Evolutionary conservation across 2,329 filamentous ascomycete genomes (phyloP).

Genomic region (Sporothrix pallida): DNA sequence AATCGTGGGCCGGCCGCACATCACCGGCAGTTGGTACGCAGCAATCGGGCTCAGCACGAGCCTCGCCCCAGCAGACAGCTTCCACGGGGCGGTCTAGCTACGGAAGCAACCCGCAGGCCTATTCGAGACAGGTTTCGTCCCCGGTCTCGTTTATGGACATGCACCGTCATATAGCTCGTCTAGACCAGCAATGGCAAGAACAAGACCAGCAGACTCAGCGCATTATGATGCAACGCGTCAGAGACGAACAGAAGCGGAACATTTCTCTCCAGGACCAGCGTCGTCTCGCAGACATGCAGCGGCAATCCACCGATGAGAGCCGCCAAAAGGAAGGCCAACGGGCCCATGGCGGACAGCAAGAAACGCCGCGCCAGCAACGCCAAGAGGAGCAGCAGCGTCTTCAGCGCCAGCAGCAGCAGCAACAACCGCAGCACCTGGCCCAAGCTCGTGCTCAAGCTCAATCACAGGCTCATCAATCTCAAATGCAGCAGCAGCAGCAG

Average conservation of each 20-base stretch:
- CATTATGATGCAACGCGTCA: background rate
- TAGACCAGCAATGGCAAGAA: background rate
- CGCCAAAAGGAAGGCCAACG: background rate
- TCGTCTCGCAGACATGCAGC: background rate
- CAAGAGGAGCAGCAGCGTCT: slow-evolving; percentile 23
- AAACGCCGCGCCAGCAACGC: slow-evolving; percentile 1
- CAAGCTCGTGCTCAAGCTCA: slow-evolving; percentile 1
- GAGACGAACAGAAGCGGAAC: background rate
- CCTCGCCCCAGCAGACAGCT: slow-evolving; percentile 11
- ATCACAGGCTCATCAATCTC: slow-evolving; percentile 14
- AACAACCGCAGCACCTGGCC: slow-evolving; percentile 13
- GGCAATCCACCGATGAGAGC: background rate
- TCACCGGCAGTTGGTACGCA: background rate
- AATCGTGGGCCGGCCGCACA: background rate
- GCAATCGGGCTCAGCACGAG: background rate
- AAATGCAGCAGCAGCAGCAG: slow-evolving; percentile 15
- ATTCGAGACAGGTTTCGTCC: background rate
- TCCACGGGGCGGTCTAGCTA: background rate
- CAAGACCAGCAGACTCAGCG: slow-evolving; percentile 23
- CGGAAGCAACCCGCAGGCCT: background rate
- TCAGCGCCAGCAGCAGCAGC: slow-evolving; percentile 22
- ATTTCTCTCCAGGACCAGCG: slow-evolving; percentile 1
- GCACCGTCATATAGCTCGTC: background rate
- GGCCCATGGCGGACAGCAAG: background rate
- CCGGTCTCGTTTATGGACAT: background rate